These are phyloP conservation scores for Thraustochytrium striatum DNA, from an alignment of 352 stramenopile genomes.

Conservation along the genomic window DNA sequence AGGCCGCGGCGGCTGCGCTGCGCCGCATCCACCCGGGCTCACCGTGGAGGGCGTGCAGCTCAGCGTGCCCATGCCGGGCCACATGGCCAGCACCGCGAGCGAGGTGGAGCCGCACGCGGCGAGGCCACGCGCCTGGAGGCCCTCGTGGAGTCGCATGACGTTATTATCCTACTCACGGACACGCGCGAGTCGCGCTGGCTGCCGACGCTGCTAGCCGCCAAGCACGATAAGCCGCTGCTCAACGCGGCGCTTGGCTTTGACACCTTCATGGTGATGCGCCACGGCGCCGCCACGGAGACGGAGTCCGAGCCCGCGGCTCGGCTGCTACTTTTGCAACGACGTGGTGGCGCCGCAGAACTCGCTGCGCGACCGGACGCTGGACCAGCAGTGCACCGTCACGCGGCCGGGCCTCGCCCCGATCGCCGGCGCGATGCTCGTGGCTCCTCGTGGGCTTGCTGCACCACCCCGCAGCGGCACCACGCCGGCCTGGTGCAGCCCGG, in stretches of 20 bases:
- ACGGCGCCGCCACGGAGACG: conserved; percentile 67
- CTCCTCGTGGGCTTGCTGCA: conserved; percentile 91
- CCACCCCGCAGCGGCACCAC: conserved; percentile 64
- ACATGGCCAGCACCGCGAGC: conserved; percentile 67
- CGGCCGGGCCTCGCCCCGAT: conserved; percentile 88
- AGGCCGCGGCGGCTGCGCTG: conserved; percentile 84
- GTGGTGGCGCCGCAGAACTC: conserved; percentile 96
- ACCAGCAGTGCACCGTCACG: conserved; percentile 99
- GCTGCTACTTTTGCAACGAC: conserved; percentile 99
- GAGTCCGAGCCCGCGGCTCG: conserved; percentile 62
- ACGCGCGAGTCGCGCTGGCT: conserved; percentile 96
- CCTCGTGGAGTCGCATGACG: conserved; percentile 86
- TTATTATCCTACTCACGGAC: conserved; percentile 95
- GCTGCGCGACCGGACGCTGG: conserved; percentile 89
- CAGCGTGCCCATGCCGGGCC: conserved; percentile 97
- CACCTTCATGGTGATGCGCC: conserved; percentile 95
- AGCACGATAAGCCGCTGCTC: conserved; percentile 82
- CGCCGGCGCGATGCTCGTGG: conserved; percentile 81
- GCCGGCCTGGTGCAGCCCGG: background rate
- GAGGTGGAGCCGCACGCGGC: conserved; percentile 51
- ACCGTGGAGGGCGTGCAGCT: conserved; percentile 76
- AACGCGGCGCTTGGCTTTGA: conserved; percentile 89
- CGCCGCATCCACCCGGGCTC: conserved; percentile 84
- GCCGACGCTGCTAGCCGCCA: conserved; percentile 87
- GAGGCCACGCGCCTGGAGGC: conserved; percentile 66